These are phyloP conservation scores for Arachnomyces sp. DNA, from an alignment of 2,329 filamentous ascomycete species.

Conservation along the genomic window DNA sequence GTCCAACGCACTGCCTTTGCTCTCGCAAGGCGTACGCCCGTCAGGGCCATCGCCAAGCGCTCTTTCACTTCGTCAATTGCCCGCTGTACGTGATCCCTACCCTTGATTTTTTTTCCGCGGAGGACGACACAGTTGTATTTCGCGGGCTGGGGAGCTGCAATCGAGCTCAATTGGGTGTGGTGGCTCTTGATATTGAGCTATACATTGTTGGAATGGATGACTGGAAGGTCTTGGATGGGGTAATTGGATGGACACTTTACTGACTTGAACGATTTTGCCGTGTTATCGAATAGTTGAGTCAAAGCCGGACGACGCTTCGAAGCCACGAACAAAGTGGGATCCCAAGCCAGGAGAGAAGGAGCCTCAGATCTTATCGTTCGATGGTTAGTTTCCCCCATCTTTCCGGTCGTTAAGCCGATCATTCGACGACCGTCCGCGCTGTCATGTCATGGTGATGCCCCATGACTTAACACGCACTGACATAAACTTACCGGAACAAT, in stretches of 20 bases:
- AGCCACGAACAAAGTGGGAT: constrained; percentile 26
- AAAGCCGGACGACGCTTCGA: no score
- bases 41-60: constrained; percentile 34
- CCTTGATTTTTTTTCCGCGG: constrained; percentile 7
- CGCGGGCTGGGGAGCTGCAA: constrained; percentile 10
- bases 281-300: constrained; percentile 15
- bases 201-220: no score
- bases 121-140: no score
- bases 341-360: constrained; percentile 29
- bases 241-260: not conserved
- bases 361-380: constrained; percentile 37
- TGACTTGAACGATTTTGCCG: constrained; percentile 9
- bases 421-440: constrained; percentile 1
- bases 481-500: constrained; percentile 10
- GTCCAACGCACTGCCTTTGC: constrained; percentile 39
- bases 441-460: not conserved
- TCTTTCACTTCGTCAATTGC: constrained; percentile 38
- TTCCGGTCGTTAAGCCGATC: constrained; percentile 9
- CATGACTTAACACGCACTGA: not conserved
- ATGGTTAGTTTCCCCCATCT: constrained; percentile 28
- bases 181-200: not conserved
- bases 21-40: constrained; percentile 38
- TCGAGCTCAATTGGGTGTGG: constrained; percentile 17
- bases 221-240: no score
- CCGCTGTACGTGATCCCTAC: constrained; percentile 36